Evolutionary conservation across 257 asterid species (phyloP).

Genomic region (Gentiana straminea): DNA sequence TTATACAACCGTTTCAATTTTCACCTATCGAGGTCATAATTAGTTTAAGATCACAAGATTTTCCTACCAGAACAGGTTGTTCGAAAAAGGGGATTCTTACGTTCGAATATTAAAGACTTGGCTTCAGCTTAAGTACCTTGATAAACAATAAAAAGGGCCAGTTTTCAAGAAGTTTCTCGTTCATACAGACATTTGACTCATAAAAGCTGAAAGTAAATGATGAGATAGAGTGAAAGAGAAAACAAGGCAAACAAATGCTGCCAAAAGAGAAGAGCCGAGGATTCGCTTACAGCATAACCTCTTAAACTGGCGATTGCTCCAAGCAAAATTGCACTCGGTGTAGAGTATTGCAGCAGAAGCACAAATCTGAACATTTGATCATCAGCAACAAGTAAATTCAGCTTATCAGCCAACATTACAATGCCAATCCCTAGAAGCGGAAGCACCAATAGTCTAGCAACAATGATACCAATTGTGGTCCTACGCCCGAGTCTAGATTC

Average conservation of each 20-base stretch:
- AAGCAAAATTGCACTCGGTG: constrained; percentile 32
- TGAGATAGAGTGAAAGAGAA: constrained; percentile 25
- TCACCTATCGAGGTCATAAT: no score
- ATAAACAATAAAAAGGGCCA: no score
- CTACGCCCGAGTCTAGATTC: constrained; percentile 31
- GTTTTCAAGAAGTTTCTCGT: no score
- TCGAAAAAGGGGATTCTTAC: no score
- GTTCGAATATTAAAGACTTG: no score
- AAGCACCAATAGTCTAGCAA: constrained; percentile 28
- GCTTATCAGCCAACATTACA: constrained; percentile 20
- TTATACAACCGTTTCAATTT: no score
- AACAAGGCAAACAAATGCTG: constrained; percentile 29
- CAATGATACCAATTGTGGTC: constrained; percentile 27
- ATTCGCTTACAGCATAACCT: constrained; percentile 35
- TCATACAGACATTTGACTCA: not conserved
- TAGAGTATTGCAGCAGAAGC: constrained; percentile 30
- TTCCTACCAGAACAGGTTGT: no score
- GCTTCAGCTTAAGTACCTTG: no score
- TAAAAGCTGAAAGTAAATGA: constrained; percentile 22
- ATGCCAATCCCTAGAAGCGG: constrained; percentile 31
- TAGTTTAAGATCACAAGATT: no score
- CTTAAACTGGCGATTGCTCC: constrained; percentile 40
- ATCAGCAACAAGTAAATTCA: constrained; percentile 19
- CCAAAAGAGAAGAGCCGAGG: constrained; percentile 39
- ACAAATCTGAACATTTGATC: constrained; percentile 31